Base-by-base conservation (phyloP, 176 grass and related monocot species). In the Aegilops umbellulata region DNA sequence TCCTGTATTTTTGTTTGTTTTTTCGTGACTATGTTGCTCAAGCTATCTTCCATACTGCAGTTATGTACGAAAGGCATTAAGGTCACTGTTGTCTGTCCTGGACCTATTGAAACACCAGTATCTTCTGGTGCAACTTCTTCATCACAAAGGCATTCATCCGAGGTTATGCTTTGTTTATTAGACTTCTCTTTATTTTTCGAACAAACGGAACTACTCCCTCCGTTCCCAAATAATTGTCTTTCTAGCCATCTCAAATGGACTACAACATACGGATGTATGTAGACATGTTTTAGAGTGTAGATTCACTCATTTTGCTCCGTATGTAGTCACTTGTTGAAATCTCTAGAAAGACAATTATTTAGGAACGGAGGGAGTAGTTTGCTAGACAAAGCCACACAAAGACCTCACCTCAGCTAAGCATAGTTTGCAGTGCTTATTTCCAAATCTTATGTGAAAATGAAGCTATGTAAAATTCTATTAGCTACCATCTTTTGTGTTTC, bases 81-180 rank as follows among this genome's bases (percentile, higher is more conserved):
- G 67, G 90, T 99, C 38, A 99, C 97, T 80, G 36, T 99, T 92
- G 84, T 99, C 76, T 99, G 97, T 58, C 97, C 94, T 23, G 97
- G 97, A 38, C 97, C 92, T 10, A 95, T 98, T 61, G 86, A 91
- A 89, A 94, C 96, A 83, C 87, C 87, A 84, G 81, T 85, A 78
- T 42, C 87, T 88, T 81, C 83, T 78, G 86, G 71, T 80, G 32
- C 55, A 85, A 39, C 75, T 72, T 89, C 90, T 90, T 81, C 79
- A 27, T 78, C 60, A 62, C 85, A 94, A 92, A 75, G 19, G 22
- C 61, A 69, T 74, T 86, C 86, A 69, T 84, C 83, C 31, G 93
- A 98, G 96, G 96, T 98, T 97, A 55, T 83, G 53, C 26, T n/a
- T 83, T 80, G 23, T 44, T 74, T 66, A 31, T 78, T 72, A 35